These are phyloP conservation scores for Skeletonema menzelii DNA, from an alignment of 108 stramenopile genomes.

Conservation along the genomic window DNA sequence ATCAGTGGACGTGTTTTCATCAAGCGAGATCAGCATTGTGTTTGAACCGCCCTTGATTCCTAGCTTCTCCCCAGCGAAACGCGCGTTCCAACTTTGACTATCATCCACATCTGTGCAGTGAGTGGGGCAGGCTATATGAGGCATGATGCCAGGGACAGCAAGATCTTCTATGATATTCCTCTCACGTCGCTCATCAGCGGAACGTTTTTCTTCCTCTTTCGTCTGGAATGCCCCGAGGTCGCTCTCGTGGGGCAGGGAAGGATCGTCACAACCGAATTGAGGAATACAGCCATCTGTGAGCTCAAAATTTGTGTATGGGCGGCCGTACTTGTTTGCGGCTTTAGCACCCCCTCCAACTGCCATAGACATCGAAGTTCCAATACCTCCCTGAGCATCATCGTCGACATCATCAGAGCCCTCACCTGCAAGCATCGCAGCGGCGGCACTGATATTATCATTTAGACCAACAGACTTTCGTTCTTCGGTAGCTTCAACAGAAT, in stretches of 20 bases:
- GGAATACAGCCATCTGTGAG: slow-evolving; percentile 81
- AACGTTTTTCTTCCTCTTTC: slow-evolving; percentile 75
- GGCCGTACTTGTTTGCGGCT: slow-evolving; percentile 59
- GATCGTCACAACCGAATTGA: slow-evolving; percentile 78
- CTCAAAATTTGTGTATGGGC: slow-evolving; percentile 80
- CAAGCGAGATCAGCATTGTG: slow-evolving; percentile 40
- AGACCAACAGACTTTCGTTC: slow-evolving; percentile 79
- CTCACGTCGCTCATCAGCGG: slow-evolving; percentile 52
- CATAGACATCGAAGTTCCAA: slow-evolving; percentile 31
- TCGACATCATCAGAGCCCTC: slow-evolving; percentile 36
- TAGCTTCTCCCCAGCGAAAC: slow-evolving; percentile 21
- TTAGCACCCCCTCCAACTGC: slow-evolving; percentile 45
- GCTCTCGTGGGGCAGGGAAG: slow-evolving; percentile 72
- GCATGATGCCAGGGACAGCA: slow-evolving; percentile 78
- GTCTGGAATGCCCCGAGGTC: slow-evolving; percentile 86
- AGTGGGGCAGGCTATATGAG: slow-evolving; percentile 75
- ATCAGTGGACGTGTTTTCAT: slow-evolving; percentile 12
- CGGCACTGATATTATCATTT: slow-evolving; percentile 83
- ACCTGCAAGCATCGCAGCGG: slow-evolving; percentile 72
- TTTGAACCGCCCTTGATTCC: slow-evolving; percentile 19
- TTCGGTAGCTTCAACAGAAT: slow-evolving; percentile 79
- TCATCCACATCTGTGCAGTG: slow-evolving; percentile 77
- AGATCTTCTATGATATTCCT: slow-evolving; percentile 74
- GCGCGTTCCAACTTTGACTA: slow-evolving; percentile 80
- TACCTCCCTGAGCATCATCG: slow-evolving; percentile 21